phyloP scores from a whole-genome alignment of 2,329 filamentous ascomycete species.

The Penicillium sp. region DNA sequence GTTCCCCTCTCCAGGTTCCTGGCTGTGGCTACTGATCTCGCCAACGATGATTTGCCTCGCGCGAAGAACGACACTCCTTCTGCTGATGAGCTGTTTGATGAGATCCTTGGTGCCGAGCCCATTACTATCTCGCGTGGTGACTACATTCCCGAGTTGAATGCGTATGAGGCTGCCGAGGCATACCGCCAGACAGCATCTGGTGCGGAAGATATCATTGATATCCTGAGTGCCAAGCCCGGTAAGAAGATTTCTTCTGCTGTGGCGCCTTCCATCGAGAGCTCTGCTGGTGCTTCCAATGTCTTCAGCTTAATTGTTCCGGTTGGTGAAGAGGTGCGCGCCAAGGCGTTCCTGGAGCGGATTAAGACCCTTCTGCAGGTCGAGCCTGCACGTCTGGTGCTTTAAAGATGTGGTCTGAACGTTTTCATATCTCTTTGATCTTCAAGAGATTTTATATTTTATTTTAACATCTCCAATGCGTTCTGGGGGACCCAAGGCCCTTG shows the following conservation, averaged over 20 bases:
- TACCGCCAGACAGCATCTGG: conserved; percentile 39
- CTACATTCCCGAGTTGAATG: conserved; percentile 71
- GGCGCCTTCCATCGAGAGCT: conserved; percentile 31
- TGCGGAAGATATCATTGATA: conserved; percentile 79
- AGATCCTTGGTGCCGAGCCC: conserved; percentile 66
- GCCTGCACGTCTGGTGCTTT: conserved; percentile 69
- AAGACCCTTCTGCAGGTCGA: conserved; percentile 80
- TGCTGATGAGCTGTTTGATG: conserved; percentile 82
- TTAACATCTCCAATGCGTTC: conserved; percentile 15
- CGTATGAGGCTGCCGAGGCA: conserved; percentile 39
- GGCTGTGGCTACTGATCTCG: conserved; percentile 76
- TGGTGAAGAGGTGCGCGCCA: conserved; percentile 77
- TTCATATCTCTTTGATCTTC: conserved; percentile 10
- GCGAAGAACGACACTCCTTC: conserved; percentile 65
- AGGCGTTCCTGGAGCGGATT: conserved; percentile 79
- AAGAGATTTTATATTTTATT: conserved; percentile 16
- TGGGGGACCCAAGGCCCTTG: conserved; percentile 14
- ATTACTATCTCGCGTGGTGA: conserved; percentile 54
- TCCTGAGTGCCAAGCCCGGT: conserved; percentile 59
- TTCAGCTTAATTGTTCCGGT: conserved; percentile 79
- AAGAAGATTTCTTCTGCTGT: conserved; percentile 34
- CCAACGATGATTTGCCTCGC: conserved; percentile 80
- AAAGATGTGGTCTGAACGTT: conserved; percentile 18
- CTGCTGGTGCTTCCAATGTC: conserved; percentile 63
- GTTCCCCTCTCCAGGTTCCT: conserved; percentile 86